Evolutionary conservation across 2,329 filamentous ascomycete species (phyloP), one percentile per base, ranked within the genome.

Genomic region (Aciculosporium take): DNA sequence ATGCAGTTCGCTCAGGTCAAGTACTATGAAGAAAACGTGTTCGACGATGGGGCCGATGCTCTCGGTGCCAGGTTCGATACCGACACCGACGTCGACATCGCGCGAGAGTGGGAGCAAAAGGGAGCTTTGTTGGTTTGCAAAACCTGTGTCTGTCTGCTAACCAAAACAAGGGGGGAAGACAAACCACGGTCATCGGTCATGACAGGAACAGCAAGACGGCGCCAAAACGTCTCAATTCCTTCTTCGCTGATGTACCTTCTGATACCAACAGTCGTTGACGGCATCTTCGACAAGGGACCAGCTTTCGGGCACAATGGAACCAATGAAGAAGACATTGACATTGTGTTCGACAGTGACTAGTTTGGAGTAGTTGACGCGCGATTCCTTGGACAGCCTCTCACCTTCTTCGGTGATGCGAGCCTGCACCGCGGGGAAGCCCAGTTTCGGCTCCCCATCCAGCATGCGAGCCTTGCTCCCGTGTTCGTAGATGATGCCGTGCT

Each of bases 361-460:
- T 46, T 76, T 76, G 5, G 69, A 67, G 53, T 76, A 76, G 55
- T 76, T 75, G 48, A 75, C 64, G 5, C 73, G 66, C 10, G 73
- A 77, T 45, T 70, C 65, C 24, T 48, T 60, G 9, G 60, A 59
- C 6, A 76, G 59, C 41, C 56, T 64, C 45, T 76, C 69, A 25
- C 59, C 61, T 12, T 59, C 54, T 4, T 60, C 56, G 17, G 53
- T 58, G 17, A 74, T 63, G 1, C 61, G 53, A 32, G 72, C 60
- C 23, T 56, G 56, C 28, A 75, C 61, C 0, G 72, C 64, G 0
- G 49, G 27, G 38, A 69, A 73, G 0, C 72, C 72, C 7, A 74
- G 61, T 0, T 49, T 39, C 1, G 68, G 67, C 49, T 76, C 72
- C 8, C 55, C 53, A 1, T 53, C 44, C 1, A 71, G 47, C 15